phyloP scores from a whole-genome alignment of 805 yeast genomes.

The Candida maesae region DNA sequence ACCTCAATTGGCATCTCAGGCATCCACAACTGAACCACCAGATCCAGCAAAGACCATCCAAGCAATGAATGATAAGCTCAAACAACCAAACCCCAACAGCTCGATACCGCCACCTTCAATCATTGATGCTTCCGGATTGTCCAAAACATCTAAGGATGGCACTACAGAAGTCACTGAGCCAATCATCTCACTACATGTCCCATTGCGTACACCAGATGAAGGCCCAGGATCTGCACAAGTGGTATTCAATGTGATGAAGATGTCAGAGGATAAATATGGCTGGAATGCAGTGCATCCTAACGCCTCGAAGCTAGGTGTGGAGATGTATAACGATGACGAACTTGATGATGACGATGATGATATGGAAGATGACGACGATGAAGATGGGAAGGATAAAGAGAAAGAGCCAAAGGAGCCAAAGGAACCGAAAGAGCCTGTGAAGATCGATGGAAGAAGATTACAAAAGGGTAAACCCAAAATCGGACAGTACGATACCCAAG shows the following conservation, averaged over 20 bases:
- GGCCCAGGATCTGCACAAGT: slow-evolving; percentile 62
- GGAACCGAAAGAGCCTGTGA: slow-evolving; percentile 19
- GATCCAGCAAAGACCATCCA: slow-evolving; percentile 20
- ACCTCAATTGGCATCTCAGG: too few relatives aligned
- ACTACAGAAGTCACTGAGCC: slow-evolving; percentile 32
- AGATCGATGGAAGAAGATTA: slow-evolving; percentile 41
- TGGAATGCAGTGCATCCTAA: slow-evolving; percentile 68
- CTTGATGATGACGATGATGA: slow-evolving; percentile 45
- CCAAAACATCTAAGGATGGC: neutral
- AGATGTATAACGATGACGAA: slow-evolving; percentile 52
- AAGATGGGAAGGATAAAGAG: slow-evolving; percentile 34
- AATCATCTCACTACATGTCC: slow-evolving; percentile 53
- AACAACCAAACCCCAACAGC: slow-evolving; percentile 18
- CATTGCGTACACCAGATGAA: slow-evolving; percentile 41
- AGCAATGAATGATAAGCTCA: slow-evolving; percentile 20
- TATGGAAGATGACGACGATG: slow-evolving; percentile 36
- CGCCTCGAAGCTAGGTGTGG: slow-evolving; percentile 53
- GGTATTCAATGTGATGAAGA: slow-evolving; percentile 64
- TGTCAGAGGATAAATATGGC: slow-evolving; percentile 84
- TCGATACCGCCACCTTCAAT: slow-evolving; percentile 19
- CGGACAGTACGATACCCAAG: slow-evolving; percentile 88
- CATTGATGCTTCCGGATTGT: slow-evolving; percentile 9
- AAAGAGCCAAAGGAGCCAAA: slow-evolving; percentile 1
- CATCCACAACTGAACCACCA: too few relatives aligned
- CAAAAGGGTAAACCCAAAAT: slow-evolving; percentile 65